phyloP scores from a whole-genome alignment of 306 rosid species.

The Luffa aegyptiaca region DNA sequence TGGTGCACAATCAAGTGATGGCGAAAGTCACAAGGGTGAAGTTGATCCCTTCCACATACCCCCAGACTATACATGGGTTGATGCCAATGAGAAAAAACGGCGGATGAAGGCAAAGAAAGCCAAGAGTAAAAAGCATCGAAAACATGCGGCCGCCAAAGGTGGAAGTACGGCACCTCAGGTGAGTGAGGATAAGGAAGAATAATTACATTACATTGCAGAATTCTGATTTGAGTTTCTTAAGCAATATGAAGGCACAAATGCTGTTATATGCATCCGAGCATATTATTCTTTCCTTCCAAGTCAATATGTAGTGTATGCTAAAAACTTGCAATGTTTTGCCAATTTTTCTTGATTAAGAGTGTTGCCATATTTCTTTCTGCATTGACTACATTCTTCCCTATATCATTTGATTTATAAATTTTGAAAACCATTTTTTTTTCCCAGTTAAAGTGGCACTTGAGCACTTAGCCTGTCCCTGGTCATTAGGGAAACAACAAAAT shows the following conservation, averaged over 20 bases:
- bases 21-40: slow-evolving; percentile 77
- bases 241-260: slow-evolving; percentile 8
- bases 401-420: neutral
- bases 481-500: neutral
- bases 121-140: slow-evolving; percentile 68
- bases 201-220: slow-evolving; percentile 14
- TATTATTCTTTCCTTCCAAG: neutral
- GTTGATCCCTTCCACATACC: slow-evolving; percentile 80
- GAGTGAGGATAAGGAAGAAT: slow-evolving; percentile 53
- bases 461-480: neutral
- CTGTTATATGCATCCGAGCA: neutral
- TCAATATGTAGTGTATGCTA: slow-evolving; percentile 4
- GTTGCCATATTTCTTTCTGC: neutral
- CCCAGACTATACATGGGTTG: slow-evolving; percentile 79
- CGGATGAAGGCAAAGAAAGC: slow-evolving; percentile 85
- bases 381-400: neutral
- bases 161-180: slow-evolving; percentile 50
- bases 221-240: neutral
- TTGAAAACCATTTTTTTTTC: neutral
- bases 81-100: slow-evolving; percentile 78
- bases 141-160: slow-evolving; percentile 37
- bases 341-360: neutral
- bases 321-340: neutral
- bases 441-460: neutral
- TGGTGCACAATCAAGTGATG: slow-evolving; percentile 74